Base-by-base conservation (phyloP, 2,329 filamentous ascomycete genomes). In the Cladosporium sp. region DNA sequence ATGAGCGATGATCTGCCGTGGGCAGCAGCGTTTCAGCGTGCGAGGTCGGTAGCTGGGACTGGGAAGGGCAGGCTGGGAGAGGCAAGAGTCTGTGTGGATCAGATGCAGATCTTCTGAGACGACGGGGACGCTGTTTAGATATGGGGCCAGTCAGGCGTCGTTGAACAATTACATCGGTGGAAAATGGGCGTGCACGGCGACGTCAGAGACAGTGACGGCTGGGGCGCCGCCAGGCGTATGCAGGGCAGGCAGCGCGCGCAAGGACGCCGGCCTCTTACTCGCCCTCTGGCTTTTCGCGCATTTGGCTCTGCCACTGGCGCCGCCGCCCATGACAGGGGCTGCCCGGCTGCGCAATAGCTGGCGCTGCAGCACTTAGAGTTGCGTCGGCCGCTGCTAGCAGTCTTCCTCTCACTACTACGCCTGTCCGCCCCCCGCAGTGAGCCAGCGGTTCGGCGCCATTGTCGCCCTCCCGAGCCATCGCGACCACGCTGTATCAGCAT, bases 51-150 rank as follows among this genome's bases (percentile, higher is more conserved):
- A 28, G 45, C 22, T 49, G 22, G 45, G 47, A 36, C 17, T 51
- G 19, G 17, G 34, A n/a, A 7, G 17, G 19, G 49, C 28, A 55
- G 40, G 40, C 52, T 55, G 40, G 40, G 52, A 55, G 52, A 55
- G 52, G 52, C 52, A 55, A 47, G 52, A 55, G 20, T 38, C 19
- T 40, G 5, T 45, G 52, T 55, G 52, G 52, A 55, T 55, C 52
- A 37, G 40, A 42, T 25, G 52, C 30, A 55, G 52, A 55, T 55
- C 52, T 22, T 19, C 15, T 3, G 19, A 12, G 45, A 19, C 45
- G 51, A 51, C 51, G 51, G 38, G 51, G 51, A 55, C 38, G 28
- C 22, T 30, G 22, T 36, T 30, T 55, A 55, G 40, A 55, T 55
- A 55, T 55, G 52, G 19, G 38, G 25, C 37, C 51, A 55, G 17